Evolutionary conservation across 169 alveolate species (phyloP).

Genomic region (Plasmodium ovale): DNA sequence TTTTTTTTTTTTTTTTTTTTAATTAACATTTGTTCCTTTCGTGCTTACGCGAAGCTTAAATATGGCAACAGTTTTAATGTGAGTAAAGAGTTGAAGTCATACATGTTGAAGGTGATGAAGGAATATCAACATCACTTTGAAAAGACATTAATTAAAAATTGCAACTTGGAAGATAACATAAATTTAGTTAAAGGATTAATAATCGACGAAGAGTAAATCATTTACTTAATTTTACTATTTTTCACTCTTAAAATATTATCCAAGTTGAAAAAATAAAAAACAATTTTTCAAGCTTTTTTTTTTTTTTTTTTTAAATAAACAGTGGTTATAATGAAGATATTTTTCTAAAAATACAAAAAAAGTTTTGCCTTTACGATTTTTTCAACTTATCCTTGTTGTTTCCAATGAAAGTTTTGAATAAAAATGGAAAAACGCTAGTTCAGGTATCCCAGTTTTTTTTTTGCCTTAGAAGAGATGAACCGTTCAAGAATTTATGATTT

Average conservation of each 20-base stretch:
- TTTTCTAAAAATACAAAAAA: conserved; percentile 59
- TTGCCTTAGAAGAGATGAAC: too few relatives aligned
- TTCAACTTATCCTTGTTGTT: conserved; percentile 58
- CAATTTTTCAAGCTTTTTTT: neutral
- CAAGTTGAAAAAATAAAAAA: neutral
- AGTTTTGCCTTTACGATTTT: conserved; percentile 32
- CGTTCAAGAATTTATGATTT: neutral
- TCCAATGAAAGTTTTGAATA: conserved; percentile 48
- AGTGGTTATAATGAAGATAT: conserved; percentile 55
- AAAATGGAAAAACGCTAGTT: conserved; percentile 44
- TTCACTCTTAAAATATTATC: neutral
- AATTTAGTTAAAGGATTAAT: conserved; percentile 28
- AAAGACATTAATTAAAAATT: conserved; percentile 39
- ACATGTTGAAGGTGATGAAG: conserved; percentile 56
- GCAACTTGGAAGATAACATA: conserved; percentile 57
- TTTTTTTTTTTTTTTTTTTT: conserved; percentile 13
- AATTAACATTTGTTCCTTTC: neutral
- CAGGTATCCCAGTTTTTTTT: conserved; percentile 28
- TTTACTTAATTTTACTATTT: neutral
- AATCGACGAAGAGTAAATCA: conserved; percentile 55
- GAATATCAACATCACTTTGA: conserved; percentile 58
- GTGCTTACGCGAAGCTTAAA: conserved; percentile 44
- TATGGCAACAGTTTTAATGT: conserved; percentile 48
- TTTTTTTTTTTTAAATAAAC: conserved; percentile 24
- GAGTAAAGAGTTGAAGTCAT: conserved; percentile 57